A percentile compares a stretch with the other conserved stretches of the same genome.
Conservation (phyloP, 352 stramenopile genomes). For the Phytophthora sp. region DNA sequence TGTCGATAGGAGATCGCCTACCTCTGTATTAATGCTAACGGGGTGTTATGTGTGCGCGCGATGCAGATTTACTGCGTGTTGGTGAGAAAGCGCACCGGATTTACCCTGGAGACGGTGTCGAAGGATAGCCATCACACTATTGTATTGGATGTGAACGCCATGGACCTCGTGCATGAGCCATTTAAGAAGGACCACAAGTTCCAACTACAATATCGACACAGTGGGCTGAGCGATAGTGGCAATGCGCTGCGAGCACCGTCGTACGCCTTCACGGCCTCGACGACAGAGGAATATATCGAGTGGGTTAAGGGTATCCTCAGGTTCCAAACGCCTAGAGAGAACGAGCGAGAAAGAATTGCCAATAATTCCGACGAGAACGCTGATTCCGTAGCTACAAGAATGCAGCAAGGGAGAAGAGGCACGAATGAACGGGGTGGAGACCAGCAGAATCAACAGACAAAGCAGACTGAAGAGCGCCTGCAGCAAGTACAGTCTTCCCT, state of each 20-base stretch:
- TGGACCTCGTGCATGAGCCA: conserved; percentile 46
- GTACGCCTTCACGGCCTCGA: conserved; percentile 47
- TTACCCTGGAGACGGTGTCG: conserved; percentile 52
- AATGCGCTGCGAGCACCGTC: conserved; percentile 22
- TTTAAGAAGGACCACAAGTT: conserved; percentile 51
- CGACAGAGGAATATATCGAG: conserved; percentile 33
- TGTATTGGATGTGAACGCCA: conserved; percentile 41
- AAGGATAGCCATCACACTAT: conserved; percentile 42
- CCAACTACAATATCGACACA: conserved; percentile 30
- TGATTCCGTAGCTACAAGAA: background rate
- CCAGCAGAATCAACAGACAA: background rate
- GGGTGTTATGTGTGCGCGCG: conserved; percentile 17
- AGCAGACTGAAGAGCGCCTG: background rate
- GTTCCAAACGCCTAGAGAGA: conserved; percentile 17
- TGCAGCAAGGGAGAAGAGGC: background rate
- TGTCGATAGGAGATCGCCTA: background rate
- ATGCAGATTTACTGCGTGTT: conserved; percentile 56
- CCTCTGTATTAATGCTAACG: conserved; percentile 30
- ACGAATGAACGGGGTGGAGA: background rate
- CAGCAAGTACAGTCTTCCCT: conserved; percentile 32
- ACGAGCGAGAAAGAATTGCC: conserved; percentile 4
- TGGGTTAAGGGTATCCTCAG: conserved; percentile 48
- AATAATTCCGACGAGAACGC: background rate
- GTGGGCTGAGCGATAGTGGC: conserved; percentile 2
- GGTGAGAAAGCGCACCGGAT: conserved; percentile 37